These are phyloP conservation scores for Rhodocollybia butyracea DNA, from an alignment of 768 basidiomycete genomes.

Conservation along the genomic window DNA sequence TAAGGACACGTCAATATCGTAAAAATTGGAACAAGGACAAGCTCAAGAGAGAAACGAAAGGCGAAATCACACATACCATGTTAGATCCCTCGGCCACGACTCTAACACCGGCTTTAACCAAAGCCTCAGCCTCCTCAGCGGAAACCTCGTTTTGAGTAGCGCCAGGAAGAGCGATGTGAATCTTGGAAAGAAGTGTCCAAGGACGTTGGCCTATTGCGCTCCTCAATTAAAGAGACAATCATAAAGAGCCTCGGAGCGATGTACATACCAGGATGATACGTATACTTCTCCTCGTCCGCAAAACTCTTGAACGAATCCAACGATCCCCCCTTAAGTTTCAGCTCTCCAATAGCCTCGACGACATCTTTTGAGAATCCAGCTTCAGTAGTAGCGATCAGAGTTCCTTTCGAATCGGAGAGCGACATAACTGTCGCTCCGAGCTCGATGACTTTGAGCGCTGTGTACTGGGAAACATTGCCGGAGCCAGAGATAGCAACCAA, in stretches of 20 bases:
- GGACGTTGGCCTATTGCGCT: constrained; percentile 57
- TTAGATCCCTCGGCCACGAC: constrained; percentile 78
- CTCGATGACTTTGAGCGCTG: constrained; percentile 74
- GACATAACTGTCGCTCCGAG: constrained; percentile 70
- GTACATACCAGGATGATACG: constrained; percentile 43
- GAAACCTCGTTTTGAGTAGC: constrained; percentile 74
- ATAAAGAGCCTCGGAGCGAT: too few species aligned
- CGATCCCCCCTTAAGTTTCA: constrained; percentile 53
- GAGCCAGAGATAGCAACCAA: constrained; percentile 60
- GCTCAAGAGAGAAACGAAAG: neutral
- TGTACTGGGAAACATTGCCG: constrained; percentile 75
- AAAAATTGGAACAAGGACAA: too few species aligned
- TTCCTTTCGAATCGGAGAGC: constrained; percentile 73
- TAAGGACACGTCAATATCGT: neutral
- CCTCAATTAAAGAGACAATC: constrained; percentile 15
- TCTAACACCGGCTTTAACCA: constrained; percentile 63
- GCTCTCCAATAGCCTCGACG: constrained; percentile 45
- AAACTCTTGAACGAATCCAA: constrained; percentile 35
- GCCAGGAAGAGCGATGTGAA: constrained; percentile 67
- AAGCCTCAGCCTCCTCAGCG: constrained; percentile 64
- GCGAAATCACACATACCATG: constrained; percentile 34
- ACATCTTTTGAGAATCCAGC: constrained; percentile 57
- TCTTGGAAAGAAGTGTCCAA: constrained; percentile 61
- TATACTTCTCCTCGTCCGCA: constrained; percentile 34
- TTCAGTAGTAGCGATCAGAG: constrained; percentile 51